A percentile compares a stretch with the other conserved stretches of the same genome.
These are phyloP conservation scores for Nematocida sp. DNA, from an alignment of 371 early-diverging fungal genomes.

Conservation along the genomic window DNA sequence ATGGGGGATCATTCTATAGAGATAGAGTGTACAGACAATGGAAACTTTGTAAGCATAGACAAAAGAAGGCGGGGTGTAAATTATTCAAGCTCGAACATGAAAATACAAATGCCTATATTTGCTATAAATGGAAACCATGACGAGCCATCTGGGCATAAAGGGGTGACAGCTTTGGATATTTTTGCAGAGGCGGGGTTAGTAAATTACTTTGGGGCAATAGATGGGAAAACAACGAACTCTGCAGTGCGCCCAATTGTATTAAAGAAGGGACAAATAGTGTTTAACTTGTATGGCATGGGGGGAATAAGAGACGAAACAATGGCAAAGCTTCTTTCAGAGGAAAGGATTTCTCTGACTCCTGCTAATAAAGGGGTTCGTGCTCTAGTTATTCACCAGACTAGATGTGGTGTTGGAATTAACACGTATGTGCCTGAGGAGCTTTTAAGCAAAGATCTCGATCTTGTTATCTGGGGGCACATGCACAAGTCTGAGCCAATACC, in stretches of 20 bases:
- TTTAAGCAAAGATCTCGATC: conserved; percentile 77
- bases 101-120: conserved; percentile 82
- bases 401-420: conserved; percentile 73
- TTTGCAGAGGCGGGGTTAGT: conserved; percentile 79
- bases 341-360: conserved; percentile 76
- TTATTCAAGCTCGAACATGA: conserved; percentile 81
- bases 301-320: conserved; percentile 88
- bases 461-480: conserved; percentile 96
- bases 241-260: conserved; percentile 77
- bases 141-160: conserved; percentile 81
- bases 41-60: conserved; percentile 63
- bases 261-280: conserved; percentile 75
- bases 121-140: conserved; percentile 99
- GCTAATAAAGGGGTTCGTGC: conserved; percentile 74
- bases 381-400: conserved; percentile 83
- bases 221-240: conserved; percentile 75
- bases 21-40: conserved; percentile 72
- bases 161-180: conserved; percentile 79
- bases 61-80: conserved; percentile 73
- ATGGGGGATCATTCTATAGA: conserved; percentile 74
- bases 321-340: conserved; percentile 76
- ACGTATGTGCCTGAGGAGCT: conserved; percentile 84
- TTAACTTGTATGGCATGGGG: conserved; percentile 89
- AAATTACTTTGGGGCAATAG: conserved; percentile 86
- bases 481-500: conserved; percentile 77